A percentile compares a stretch with the other conserved stretches of the same genome.
Evolutionary conservation across 371 early-diverging fungal species (phyloP).

Genomic region (Gilbertella persicaria): DNA sequence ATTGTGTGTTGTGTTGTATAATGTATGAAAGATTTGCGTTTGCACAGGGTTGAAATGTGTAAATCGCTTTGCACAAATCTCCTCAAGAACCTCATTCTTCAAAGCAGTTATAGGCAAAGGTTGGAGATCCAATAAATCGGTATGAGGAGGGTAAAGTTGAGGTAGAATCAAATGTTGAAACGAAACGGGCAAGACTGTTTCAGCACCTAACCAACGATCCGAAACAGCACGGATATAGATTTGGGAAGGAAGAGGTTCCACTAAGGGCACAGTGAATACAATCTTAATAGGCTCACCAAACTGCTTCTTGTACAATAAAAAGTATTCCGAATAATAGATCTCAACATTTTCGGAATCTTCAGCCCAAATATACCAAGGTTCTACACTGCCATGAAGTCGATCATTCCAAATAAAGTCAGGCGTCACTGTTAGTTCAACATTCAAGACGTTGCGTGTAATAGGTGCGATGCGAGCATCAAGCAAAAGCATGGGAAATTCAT

Average conservation of each 20-base stretch:
- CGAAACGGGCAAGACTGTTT: conserved; percentile 82
- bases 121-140: conserved; percentile 86
- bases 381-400: conserved; percentile 80
- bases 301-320: conserved; percentile 51
- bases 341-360: conserved; percentile 74
- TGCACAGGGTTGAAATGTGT: conserved; percentile 98
- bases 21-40: conserved; percentile 95
- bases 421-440: conserved; percentile 75
- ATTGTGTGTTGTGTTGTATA: conserved; percentile 87
- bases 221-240: conserved; percentile 88
- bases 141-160: conserved; percentile 78
- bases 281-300: conserved; percentile 65
- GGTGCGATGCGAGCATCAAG: conserved; percentile 85
- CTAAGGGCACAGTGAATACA: conserved; percentile 85
- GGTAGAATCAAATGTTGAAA: conserved; percentile 91
- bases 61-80: conserved; percentile 78
- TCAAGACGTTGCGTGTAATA: conserved; percentile 89
- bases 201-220: conserved; percentile 94
- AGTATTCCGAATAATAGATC: conserved; percentile 60
- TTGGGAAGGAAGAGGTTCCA: conserved; percentile 87
- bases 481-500: conserved; percentile 83
- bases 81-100: conserved; percentile 77
- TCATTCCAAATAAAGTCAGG: conserved; percentile 94
- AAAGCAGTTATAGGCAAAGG: conserved; percentile 88
- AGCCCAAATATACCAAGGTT: conserved; percentile 96